phyloP scores from a whole-genome alignment of 2,329 filamentous ascomycete genomes.

The Aspergillus fischeri region DNA sequence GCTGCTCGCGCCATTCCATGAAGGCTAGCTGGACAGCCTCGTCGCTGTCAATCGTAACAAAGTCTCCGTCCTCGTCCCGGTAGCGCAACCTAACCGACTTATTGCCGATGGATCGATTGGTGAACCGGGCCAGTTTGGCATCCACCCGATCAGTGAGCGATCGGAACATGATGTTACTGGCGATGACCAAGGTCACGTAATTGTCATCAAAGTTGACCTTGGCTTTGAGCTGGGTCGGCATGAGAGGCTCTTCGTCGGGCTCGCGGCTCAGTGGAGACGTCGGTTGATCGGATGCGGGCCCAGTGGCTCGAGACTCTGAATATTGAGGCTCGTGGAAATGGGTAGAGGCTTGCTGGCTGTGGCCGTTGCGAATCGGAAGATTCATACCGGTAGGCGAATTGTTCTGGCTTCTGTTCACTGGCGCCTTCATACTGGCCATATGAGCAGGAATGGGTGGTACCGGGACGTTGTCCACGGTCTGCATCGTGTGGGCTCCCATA shows the following conservation, averaged over 20 bases:
- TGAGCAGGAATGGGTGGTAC: slow-evolving; percentile 75
- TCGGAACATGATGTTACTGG: slow-evolving; percentile 91
- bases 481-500: slow-evolving; percentile 53
- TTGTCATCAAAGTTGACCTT: slow-evolving; percentile 91
- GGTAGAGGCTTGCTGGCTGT: slow-evolving; percentile 56
- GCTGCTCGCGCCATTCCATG: slow-evolving; percentile 83
- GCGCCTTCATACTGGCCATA: slow-evolving; percentile 54
- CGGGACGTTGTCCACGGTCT: slow-evolving; percentile 56
- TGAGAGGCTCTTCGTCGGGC: slow-evolving; percentile 41
- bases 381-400: slow-evolving; percentile 70
- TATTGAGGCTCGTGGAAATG: slow-evolving; percentile 40
- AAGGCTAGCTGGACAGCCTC: slow-evolving; percentile 97
- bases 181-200: slow-evolving; percentile 92
- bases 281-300: slow-evolving; percentile 26
- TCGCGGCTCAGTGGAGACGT: slow-evolving; percentile 33
- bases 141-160: slow-evolving; percentile 94
- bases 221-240: slow-evolving; percentile 81
- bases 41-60: slow-evolving; percentile 88
- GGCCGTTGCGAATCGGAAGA: slow-evolving; percentile 63
- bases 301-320: slow-evolving; percentile 27
- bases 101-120: slow-evolving; percentile 74
- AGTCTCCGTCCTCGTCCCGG: slow-evolving; percentile 86
- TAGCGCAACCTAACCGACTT: slow-evolving; percentile 85
- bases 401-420: slow-evolving; percentile 71
- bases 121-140: slow-evolving; percentile 85